These are phyloP conservation scores for Albugo candida DNA, from an alignment of 352 stramenopile genomes.

Conservation along the genomic window DNA sequence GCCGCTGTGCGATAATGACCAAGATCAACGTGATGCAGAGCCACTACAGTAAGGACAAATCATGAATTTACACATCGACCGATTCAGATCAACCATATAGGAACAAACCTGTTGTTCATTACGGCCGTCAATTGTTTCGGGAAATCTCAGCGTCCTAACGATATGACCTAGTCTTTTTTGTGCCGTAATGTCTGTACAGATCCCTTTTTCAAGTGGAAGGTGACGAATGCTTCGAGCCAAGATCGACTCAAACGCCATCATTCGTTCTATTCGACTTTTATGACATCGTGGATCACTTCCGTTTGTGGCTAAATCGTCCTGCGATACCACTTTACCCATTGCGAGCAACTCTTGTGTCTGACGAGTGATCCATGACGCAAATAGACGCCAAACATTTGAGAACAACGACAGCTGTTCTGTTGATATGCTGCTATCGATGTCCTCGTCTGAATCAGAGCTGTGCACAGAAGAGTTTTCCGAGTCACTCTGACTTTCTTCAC, in stretches of 20 bases:
- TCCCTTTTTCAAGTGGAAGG: constrained; percentile 27
- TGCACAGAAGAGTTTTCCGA: constrained; percentile 21
- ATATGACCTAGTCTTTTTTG: constrained; percentile 35
- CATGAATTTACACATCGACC: constrained; percentile 1
- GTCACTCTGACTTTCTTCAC: constrained; percentile 38
- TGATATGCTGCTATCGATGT: constrained; percentile 48
- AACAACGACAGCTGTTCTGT: constrained; percentile 48
- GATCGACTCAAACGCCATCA: constrained; percentile 46
- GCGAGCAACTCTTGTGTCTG: constrained; percentile 21
- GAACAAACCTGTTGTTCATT: constrained; percentile 2
- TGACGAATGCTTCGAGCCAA: constrained; percentile 22
- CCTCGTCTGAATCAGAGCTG: constrained; percentile 46
- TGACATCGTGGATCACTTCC: constrained; percentile 4
- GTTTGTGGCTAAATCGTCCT: constrained; percentile 13
- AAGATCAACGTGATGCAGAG: constrained; percentile 39
- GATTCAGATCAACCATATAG: neutral
- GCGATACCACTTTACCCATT: constrained; percentile 19
- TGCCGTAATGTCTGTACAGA: constrained; percentile 24
- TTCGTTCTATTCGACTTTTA: constrained; percentile 38
- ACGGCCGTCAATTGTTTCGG: constrained; percentile 45
- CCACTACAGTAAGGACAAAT: constrained; percentile 19
- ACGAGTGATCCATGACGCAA: constrained; percentile 50
- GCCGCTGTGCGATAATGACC: constrained; percentile 36
- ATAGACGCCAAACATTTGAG: constrained; percentile 47
- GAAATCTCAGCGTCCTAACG: constrained; percentile 32